Evolutionary conservation across 2,329 filamentous ascomycete genomes (phyloP).

Genomic region (Beauveria varroae): DNA sequence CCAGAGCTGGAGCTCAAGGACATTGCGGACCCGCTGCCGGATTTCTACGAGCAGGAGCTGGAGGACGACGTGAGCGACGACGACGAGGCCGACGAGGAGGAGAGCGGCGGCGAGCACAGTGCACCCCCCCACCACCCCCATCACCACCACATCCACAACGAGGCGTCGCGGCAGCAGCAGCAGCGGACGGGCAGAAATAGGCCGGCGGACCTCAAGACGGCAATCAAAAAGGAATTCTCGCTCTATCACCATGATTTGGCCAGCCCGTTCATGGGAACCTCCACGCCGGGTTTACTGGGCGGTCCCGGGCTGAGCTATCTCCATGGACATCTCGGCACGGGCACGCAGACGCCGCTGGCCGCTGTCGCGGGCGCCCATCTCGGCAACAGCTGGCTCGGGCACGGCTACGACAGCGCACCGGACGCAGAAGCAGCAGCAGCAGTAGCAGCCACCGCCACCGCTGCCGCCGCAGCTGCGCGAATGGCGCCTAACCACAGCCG

Average conservation of each 20-base stretch:
- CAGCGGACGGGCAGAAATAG: slow-evolving; percentile 16
- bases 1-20: slow-evolving; percentile 91
- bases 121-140: slow-evolving; percentile 16
- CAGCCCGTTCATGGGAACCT: slow-evolving; percentile 50
- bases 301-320: slow-evolving; percentile 78
- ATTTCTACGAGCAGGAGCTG: slow-evolving; percentile 85
- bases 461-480: background rate
- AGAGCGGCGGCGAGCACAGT: slow-evolving; percentile 7
- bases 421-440: background rate
- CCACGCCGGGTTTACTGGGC: slow-evolving; percentile 59
- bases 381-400: slow-evolving; percentile 29
- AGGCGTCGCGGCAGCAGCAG: slow-evolving; percentile 10
- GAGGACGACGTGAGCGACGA: slow-evolving; percentile 42
- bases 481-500: slow-evolving; percentile 31
- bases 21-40: slow-evolving; percentile 87
- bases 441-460: background rate
- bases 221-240: slow-evolving; percentile 25
- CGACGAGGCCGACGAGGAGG: slow-evolving; percentile 7
- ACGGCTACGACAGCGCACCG: background rate
- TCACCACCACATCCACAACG: background rate
- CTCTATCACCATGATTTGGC: slow-evolving; percentile 35
- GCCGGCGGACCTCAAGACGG: slow-evolving; percentile 23
- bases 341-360: slow-evolving; percentile 70
- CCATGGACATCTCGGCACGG: slow-evolving; percentile 69
- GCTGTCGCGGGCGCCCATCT: slow-evolving; percentile 63